Conservation (phyloP, 345 rosid species). For the Boechera stricta region DNA sequence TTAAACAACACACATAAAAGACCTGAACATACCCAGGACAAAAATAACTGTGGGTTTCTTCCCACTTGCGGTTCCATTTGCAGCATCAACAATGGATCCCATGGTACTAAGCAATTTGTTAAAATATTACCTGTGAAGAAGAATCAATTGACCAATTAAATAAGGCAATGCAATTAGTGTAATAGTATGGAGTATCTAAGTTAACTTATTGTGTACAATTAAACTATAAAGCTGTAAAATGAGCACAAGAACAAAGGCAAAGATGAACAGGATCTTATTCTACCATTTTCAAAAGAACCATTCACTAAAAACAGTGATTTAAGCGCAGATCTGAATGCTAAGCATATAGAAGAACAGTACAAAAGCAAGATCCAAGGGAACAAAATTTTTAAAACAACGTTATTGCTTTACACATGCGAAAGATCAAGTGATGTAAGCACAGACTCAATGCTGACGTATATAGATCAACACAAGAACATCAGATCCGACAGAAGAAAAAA, state of each 20-base stretch:
- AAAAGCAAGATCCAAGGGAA: conserved; percentile 9
- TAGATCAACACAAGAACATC: conserved; percentile 7
- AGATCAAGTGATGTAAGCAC: conserved; percentile 36
- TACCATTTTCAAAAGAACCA: background rate
- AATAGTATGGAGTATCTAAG: background rate
- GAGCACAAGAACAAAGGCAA: background rate
- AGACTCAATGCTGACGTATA: conserved; percentile 26
- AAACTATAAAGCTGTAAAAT: background rate
- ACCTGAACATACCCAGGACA: conserved; percentile 70
- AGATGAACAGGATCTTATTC: background rate
- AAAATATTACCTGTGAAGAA: conserved; percentile 27
- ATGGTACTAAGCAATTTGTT: conserved; percentile 46
- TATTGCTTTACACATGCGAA: background rate
- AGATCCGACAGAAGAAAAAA: conserved; percentile 24
- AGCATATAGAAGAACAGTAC: conserved; percentile 3
- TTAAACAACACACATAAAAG: background rate
- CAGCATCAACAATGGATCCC: conserved; percentile 64
- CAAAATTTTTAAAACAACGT: background rate
- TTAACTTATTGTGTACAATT: background rate
- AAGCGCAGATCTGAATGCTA: conserved; percentile 16
- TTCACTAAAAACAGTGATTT: background rate
- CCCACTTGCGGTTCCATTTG: conserved; percentile 53
- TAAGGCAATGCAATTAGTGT: background rate
- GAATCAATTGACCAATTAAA: conserved; percentile 1
- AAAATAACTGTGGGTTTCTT: conserved; percentile 85